Conservation (phyloP, 148 eudicot species). For the Vaccinium corymbosum region DNA sequence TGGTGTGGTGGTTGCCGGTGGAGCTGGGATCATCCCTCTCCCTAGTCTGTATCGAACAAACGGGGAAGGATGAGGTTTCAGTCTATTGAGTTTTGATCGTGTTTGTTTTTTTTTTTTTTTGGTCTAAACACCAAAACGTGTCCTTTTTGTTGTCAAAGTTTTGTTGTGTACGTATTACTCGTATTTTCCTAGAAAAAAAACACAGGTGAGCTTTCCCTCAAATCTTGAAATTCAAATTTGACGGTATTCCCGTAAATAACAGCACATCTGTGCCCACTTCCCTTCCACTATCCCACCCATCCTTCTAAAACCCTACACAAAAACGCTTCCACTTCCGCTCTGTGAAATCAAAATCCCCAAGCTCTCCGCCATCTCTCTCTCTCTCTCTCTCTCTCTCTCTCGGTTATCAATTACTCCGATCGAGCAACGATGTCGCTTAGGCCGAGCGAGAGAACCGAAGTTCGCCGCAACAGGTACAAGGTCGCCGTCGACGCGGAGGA, state of each 20-base stretch:
- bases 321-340: neutral
- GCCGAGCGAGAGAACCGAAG: constrained; percentile 32
- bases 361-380: neutral
- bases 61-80: too few relatives aligned
- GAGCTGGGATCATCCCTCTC: too few relatives aligned
- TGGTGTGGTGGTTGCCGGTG: too few relatives aligned
- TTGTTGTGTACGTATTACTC: too few relatives aligned
- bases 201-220: neutral
- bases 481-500: constrained; percentile 39
- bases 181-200: too few relatives aligned
- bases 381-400: neutral
- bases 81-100: too few relatives aligned
- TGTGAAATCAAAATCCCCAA: neutral
- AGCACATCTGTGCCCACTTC: neutral
- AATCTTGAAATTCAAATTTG: constrained; percentile 1
- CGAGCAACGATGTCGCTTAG: constrained; percentile 29
- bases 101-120: too few relatives aligned
- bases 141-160: too few relatives aligned
- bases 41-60: too few relatives aligned
- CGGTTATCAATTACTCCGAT: neutral
- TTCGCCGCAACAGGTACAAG: constrained; percentile 37
- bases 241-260: constrained; percentile 6
- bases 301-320: constrained; percentile 6
- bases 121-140: too few relatives aligned
- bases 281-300: neutral